Percentiles rank a stretch among this genome's conserved stretches.
These are phyloP conservation scores for Stylosanthes scabra DNA, from an alignment of 331 rosid genomes.

Conservation along the genomic window DNA sequence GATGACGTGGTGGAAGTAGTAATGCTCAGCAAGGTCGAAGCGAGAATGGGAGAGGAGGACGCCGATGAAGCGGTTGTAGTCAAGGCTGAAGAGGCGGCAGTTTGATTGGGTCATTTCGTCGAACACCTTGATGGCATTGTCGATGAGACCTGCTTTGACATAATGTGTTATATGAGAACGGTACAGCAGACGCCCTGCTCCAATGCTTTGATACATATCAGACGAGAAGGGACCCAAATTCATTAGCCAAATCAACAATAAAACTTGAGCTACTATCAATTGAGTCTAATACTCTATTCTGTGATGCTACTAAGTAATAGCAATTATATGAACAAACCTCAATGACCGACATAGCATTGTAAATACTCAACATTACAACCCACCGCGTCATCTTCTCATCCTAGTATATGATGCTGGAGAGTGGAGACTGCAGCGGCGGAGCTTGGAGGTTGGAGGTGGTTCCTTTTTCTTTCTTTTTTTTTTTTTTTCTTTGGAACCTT, in stretches of 20 bases:
- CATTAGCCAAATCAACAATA: slow-evolving; percentile 55
- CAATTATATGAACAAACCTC: too few species aligned
- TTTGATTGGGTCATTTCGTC: slow-evolving; percentile 84
- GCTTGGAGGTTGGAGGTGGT: too few species aligned
- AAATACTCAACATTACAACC: too few species aligned
- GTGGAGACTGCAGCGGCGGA: too few species aligned
- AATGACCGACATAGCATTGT: too few species aligned
- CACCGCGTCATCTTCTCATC: too few species aligned
- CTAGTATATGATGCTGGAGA: too few species aligned
- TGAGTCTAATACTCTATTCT: too few species aligned
- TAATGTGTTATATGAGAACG: slow-evolving; percentile 65
- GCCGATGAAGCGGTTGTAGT: slow-evolving; percentile 92
- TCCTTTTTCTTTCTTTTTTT: too few species aligned
- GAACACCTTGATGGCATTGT: slow-evolving; percentile 78
- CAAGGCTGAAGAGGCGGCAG: slow-evolving; percentile 77
- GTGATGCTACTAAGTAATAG: too few species aligned
- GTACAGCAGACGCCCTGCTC: slow-evolving; percentile 78
- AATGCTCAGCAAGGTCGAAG: slow-evolving; percentile 75
- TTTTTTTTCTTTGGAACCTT: too few species aligned
- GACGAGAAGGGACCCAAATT: slow-evolving; percentile 40
- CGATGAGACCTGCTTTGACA: slow-evolving; percentile 76
- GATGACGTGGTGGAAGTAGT: slow-evolving; percentile 69
- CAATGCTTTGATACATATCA: slow-evolving; percentile 83
- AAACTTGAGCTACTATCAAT: too few species aligned
- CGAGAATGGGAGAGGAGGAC: slow-evolving; percentile 74